Base-by-base conservation (phyloP, 192 early-diverging fungal species). In the Coemansia sp. region DNA sequence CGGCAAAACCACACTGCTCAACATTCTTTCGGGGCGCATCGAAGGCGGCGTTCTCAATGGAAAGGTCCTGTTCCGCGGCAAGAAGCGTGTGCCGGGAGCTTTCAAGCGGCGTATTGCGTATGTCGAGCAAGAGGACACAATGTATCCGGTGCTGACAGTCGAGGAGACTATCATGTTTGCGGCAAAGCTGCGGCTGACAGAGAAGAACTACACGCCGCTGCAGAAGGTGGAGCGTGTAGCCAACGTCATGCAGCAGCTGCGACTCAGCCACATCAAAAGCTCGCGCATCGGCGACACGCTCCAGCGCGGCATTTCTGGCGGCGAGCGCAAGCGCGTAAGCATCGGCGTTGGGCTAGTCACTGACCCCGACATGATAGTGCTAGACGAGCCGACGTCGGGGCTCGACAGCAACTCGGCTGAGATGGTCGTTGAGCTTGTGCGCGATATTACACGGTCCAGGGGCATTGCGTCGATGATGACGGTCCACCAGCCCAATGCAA, bases 281-380 rank as follows among this genome's bases (percentile, higher is more conserved):
- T 83, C 88, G 34, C 82, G 83, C 19, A 93, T 97, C 48, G 95
- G 95, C 48, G 83, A 80, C 65, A 70, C 70, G 40, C 83, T 83
- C 9, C 70, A 75, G 38, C 86, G 95, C 33, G 93, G 92, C 36
- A 93, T 96, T 25, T 91, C 89, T 52, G 96, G 96, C 25, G 95
- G 96, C 53, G 95, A 98, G 65, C 92, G 92, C 64, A 88, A 94
- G 43, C 86, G 96, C 48, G 94, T 98, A 3, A 89, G 90, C 13
- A 96, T 98, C 75, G 96, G 93, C 46, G 93, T 92, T 53, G 95
- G 95, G 62, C 83, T 98, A 33, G 94, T 98, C 13, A 95, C 94
- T 0, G 89, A 89, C 6, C 94, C 95, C 0, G 89, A 89, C n/a
- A 92, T 98, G 61, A 76, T 98, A 55, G 95, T 96, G 64, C 69